A percentile compares a stretch with the other conserved stretches of the same genome.
These are phyloP conservation scores for Podospora bellae-mahoneyi DNA, from an alignment of 495 filamentous ascomycete species.

Conservation along the genomic window DNA sequence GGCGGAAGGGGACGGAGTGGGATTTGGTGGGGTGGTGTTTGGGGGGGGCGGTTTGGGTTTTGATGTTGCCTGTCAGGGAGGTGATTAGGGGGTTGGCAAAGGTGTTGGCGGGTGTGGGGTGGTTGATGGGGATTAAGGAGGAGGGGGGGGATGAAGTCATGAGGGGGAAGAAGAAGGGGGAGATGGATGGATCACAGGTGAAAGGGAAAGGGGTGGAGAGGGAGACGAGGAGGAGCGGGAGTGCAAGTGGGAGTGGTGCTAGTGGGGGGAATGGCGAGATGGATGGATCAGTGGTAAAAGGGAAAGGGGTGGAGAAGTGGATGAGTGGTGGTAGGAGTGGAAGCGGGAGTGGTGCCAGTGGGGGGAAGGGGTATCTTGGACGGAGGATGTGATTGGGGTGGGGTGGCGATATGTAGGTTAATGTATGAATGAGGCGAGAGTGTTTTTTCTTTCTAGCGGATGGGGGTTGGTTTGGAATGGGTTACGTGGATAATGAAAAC, in stretches of 20 bases:
- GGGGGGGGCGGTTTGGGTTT: conserved; percentile 8
- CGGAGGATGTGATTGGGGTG: not conserved
- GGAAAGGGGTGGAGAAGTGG: not conserved
- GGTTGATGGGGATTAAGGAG: not conserved
- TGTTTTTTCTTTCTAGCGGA: not conserved
- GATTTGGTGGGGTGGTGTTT: not conserved
- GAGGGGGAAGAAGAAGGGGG: not conserved
- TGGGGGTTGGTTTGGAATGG: too few relatives aligned
- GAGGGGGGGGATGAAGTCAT: not conserved
- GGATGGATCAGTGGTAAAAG: not conserved
- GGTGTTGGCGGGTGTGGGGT: not conserved
- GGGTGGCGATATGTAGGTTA: not conserved
- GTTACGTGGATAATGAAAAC: too few relatives aligned
- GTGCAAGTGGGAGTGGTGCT: not conserved
- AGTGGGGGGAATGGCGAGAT: not conserved
- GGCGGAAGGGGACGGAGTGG: not conserved
- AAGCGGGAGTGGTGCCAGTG: not conserved
- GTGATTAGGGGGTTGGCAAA: conserved; percentile 1
- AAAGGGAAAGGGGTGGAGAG: not conserved
- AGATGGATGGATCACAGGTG: not conserved
- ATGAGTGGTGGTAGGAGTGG: not conserved
- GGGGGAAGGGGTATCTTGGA: not conserved
- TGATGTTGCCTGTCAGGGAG: conserved; percentile 5
- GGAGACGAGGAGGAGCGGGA: not conserved
- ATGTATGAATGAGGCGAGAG: not conserved